Base-by-base conservation (phyloP, 345 rosid species). In the Bretschneidera sinensis region DNA sequence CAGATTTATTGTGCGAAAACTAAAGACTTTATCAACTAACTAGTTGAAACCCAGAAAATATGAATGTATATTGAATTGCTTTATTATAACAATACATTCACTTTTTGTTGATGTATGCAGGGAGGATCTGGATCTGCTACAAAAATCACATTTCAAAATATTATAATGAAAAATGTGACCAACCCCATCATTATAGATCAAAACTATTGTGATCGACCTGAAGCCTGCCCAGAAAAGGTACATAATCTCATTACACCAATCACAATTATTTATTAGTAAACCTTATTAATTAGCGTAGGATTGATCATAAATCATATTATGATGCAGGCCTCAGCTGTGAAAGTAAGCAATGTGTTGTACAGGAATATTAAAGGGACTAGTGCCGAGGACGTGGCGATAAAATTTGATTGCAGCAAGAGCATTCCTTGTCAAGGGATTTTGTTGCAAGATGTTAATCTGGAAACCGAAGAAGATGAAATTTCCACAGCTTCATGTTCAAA, bases 181-280 rank as follows among this genome's bases (percentile, higher is more conserved):
- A 89, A 89, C 54, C 98, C 98, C 9, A 89, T 89, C 35, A 85
- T 92, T 61, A 80, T 92, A 21, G 74, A 92, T 69, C 96, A 92
- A 55, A 68, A 87, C 68, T 92, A 92, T 21, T 92, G 98, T 54
- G 98, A 92, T 60, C 77, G 74, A 48, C 31, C 49, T 23, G 48
- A 39, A 21, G 59, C 85, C 45, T 92, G 97, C 68, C 25, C 51
- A n/a, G 62, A 79, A 51, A 78, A 91, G 95, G 98, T 91, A 75
- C 39, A 4, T 39, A 39, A 28, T 2, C 8, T 39, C 1, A 39
- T n/a, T 39, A 39, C 11, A 39, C 4, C 10, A 39, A 39, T 39
- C 11, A 4, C 10, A 7, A 1, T 39, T 39, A 39, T 4, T 5
- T 39, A 31, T 31, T 4, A 31, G 4, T 31, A 31, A 31, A 31